These are phyloP conservation scores for Erythrobasidium yunnanense DNA, from an alignment of 768 basidiomycete species.

Conservation along the genomic window DNA sequence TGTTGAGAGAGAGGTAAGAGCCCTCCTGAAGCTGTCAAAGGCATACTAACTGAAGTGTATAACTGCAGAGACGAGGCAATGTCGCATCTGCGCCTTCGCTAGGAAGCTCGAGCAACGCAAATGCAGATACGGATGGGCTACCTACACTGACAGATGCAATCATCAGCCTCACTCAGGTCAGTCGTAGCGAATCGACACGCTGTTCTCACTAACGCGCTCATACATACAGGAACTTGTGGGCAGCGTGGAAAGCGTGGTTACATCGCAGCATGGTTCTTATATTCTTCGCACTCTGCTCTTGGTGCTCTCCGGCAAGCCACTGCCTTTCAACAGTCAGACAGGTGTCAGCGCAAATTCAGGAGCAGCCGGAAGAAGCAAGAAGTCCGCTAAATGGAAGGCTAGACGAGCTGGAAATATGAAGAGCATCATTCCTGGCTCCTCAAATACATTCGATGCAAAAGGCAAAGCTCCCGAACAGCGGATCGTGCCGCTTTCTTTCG, in stretches of 20 bases:
- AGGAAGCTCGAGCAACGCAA: neutral
- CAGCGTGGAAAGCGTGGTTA: constrained; percentile 56
- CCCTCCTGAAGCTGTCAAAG: neutral
- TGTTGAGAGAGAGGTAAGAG: constrained; percentile 44
- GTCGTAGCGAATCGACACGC: too few relatives aligned
- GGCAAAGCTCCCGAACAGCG: constrained; percentile 41
- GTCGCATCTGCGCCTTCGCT: constrained; percentile 31
- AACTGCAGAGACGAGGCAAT: constrained; percentile 31
- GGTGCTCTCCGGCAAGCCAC: constrained; percentile 54
- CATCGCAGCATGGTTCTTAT: constrained; percentile 80
- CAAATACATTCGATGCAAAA: constrained; percentile 33
- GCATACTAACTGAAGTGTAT: neutral
- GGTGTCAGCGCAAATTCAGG: neutral
- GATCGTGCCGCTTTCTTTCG: constrained; percentile 51
- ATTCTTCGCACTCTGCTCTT: constrained; percentile 69
- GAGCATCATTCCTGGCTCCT: constrained; percentile 54
- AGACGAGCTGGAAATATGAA: constrained; percentile 61
- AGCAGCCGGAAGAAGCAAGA: constrained; percentile 60
- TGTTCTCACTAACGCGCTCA: too few relatives aligned
- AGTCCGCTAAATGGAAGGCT: constrained; percentile 68
- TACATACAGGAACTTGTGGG: constrained; percentile 60
- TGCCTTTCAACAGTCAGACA: constrained; percentile 22
- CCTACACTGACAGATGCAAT: constrained; percentile 42
- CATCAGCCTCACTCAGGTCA: constrained; percentile 10
- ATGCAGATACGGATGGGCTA: constrained; percentile 29